Base-by-base conservation (phyloP, 805 yeast species). In the Yarrowia sp. region DNA sequence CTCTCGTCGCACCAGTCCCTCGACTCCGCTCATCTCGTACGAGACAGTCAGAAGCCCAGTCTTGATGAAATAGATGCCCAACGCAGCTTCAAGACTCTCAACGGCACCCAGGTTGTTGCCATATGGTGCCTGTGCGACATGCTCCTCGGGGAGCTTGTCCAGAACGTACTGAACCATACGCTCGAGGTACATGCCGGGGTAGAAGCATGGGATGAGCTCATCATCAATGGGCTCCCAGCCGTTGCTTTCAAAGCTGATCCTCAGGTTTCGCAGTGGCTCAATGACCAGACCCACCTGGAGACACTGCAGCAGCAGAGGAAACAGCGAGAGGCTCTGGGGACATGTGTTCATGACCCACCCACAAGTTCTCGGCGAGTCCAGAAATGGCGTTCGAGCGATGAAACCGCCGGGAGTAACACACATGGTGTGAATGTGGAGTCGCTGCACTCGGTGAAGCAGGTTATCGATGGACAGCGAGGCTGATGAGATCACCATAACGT, bases 111-210 rank as follows among this genome's bases (percentile, higher is more conserved):
- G 6, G 13, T 33, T 31, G 32, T 51, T 22, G 2, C 55, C 55
- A 21, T 4, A 21, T 7, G 55, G 38, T 5, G 55, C 55, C 22
- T 47, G 55, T 9, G 55, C 14, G 13, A 24, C 32, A 33, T 33
- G 58, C 10, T 16, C 42, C 24, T 25, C 32, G 14, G 58, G 41
- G 9, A 33, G 58, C 42, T 13, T 51, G 24, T 24, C 42, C 31
- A 51, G 3, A 29, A 18, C 32, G 12, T 35, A 51, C 14, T 35
- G 32, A 2, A 51, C 58, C 31, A n/a, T n/a, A 22, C 58, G 58
- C 14, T 51, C 58, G 22, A 51, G 9, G n/a, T 51, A 51, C 58
- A 51, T 51, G 32, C 58, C 58, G 9, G 58, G 58, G 16, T 51
- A 51, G 24, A 51, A 51, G 22, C 42, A 51, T 10, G 41, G 35